phyloP scores from a whole-genome alignment of 176 grass and related monocot species.

The Dactylis glomerata region DNA sequence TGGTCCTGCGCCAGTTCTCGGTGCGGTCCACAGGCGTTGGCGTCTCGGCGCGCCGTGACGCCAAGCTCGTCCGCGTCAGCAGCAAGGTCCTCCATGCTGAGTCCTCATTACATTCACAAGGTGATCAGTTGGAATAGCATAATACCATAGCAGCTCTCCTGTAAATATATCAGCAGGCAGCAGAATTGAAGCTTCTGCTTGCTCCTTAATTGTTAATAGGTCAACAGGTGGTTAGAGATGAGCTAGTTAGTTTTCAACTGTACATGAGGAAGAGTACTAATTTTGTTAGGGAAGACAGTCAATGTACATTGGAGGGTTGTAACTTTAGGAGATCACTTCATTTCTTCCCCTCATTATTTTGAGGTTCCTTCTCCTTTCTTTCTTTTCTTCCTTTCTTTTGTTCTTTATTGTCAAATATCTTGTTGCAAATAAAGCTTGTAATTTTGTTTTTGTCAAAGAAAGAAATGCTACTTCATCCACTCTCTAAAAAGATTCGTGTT shows the following conservation, averaged over 20 bases:
- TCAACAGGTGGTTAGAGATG: too few relatives aligned
- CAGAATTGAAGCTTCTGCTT: background rate
- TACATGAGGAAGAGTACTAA: background rate
- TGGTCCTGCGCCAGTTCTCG: conserved; percentile 63
- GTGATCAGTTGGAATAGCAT: background rate
- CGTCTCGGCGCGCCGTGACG: conserved; percentile 68
- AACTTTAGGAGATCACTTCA: too few relatives aligned
- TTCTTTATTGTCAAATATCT: too few relatives aligned
- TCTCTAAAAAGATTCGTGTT: too few relatives aligned
- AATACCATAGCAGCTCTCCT: background rate
- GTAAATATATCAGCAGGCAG: conserved; percentile 14
- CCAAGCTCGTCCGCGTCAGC: conserved; percentile 34
- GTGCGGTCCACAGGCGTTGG: conserved; percentile 72
- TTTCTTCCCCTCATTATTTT: too few relatives aligned
- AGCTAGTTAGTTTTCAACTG: background rate
- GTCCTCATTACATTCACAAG: background rate
- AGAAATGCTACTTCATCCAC: too few relatives aligned
- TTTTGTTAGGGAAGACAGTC: too few relatives aligned
- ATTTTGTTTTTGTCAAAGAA: too few relatives aligned
- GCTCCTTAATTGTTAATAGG: background rate
- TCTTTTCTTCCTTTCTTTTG: too few relatives aligned
- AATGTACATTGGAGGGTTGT: too few relatives aligned
- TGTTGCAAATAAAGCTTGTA: too few relatives aligned
- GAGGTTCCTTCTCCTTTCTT: too few relatives aligned
- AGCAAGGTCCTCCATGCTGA: conserved; percentile 42